A percentile compares a stretch with the other conserved stretches of the same genome.
Conservation (phyloP, 257 asterid genomes). For the Thymus mandschuricus region DNA sequence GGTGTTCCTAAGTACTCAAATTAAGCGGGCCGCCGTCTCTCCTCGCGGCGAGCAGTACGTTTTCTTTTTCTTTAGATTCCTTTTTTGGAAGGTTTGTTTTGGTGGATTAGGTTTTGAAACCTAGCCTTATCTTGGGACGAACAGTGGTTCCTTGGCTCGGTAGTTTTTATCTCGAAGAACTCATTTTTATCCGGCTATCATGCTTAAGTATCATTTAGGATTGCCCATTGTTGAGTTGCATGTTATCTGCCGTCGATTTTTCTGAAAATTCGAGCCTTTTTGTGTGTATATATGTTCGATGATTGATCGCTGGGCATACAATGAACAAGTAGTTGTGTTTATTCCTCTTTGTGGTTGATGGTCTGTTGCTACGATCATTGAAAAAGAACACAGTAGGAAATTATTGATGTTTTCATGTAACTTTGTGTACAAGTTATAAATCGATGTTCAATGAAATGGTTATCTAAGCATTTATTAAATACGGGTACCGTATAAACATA, state of each 20-base stretch:
- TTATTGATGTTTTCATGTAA: background rate
- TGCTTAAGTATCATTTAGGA: constrained; percentile 17
- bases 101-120: background rate
- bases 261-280: constrained; percentile 18
- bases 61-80: constrained; percentile 14
- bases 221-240: constrained; percentile 27
- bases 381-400: background rate
- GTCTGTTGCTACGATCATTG: constrained; percentile 18
- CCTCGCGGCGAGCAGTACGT: constrained; percentile 67
- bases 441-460: background rate
- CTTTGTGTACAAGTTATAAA: background rate
- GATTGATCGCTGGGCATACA: constrained; percentile 11
- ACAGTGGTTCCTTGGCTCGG: constrained; percentile 17
- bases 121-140: constrained; percentile 4
- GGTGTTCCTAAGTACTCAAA: constrained; percentile 51
- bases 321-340: constrained; percentile 9
- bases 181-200: constrained; percentile 20
- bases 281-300: constrained; percentile 9
- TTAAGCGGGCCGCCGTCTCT: constrained; percentile 56
- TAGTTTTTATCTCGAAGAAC: background rate
- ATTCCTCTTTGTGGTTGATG: constrained; percentile 5
- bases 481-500: background rate
- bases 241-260: constrained; percentile 22
- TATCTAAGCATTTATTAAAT: background rate
- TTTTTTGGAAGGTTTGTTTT: background rate